Conservation (phyloP, 345 rosid genomes). For the Draba incana region DNA sequence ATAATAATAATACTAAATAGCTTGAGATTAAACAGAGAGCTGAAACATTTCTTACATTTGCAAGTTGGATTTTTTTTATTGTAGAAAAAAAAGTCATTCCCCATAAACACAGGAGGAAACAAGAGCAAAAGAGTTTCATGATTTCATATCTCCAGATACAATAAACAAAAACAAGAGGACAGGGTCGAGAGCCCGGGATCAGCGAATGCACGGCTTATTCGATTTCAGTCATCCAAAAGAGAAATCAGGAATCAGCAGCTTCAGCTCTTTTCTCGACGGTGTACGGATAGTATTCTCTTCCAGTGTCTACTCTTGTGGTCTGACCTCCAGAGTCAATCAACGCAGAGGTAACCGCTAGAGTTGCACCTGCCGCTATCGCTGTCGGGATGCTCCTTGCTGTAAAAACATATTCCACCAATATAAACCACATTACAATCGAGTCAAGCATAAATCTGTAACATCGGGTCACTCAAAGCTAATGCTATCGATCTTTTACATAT, state of each 20-base stretch:
- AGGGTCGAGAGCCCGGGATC: slow-evolving; percentile 12
- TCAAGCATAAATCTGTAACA: not conserved
- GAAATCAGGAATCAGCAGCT: slow-evolving; percentile 55
- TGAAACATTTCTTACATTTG: not conserved
- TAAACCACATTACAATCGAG: not conserved
- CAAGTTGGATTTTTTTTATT: no score
- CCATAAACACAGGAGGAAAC: slow-evolving; percentile 29
- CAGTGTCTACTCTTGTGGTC: slow-evolving; percentile 83
- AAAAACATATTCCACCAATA: not conserved
- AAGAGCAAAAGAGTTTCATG: slow-evolving; percentile 40
- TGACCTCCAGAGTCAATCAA: slow-evolving; percentile 87
- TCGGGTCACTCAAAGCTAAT: not conserved
- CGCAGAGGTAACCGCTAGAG: slow-evolving; percentile 83
- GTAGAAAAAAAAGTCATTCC: no score
- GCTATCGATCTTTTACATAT: slow-evolving; percentile 1
- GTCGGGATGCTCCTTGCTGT: slow-evolving; percentile 86
- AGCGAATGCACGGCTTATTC: slow-evolving; percentile 37
- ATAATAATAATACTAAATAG: not conserved
- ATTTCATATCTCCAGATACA: slow-evolving; percentile 49
- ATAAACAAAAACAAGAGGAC: slow-evolving; percentile 26
- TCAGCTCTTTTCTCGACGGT: slow-evolving; percentile 79
- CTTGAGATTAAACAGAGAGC: slow-evolving; percentile 18
- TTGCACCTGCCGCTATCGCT: slow-evolving; percentile 86
- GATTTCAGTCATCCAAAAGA: slow-evolving; percentile 16
- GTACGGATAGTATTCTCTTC: slow-evolving; percentile 94